Evolutionary conservation across 1,284 basidiomycete species (phyloP).

Genomic region (Peniophora sp.): DNA sequence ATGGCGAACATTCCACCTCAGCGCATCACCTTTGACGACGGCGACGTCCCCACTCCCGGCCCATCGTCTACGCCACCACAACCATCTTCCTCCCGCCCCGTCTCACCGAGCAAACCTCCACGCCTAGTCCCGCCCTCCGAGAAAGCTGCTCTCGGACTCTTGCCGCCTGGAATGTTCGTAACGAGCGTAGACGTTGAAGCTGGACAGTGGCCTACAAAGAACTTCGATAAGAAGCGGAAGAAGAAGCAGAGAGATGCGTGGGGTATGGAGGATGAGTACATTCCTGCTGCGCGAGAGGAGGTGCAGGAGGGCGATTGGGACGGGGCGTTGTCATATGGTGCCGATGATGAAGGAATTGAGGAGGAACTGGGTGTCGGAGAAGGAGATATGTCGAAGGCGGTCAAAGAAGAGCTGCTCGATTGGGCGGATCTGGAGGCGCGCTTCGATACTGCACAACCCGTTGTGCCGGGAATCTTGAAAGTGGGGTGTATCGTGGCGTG

Average conservation of each 20-base stretch:
- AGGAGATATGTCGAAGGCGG: conserved; percentile 1
- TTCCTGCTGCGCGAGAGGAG: conserved; percentile 12
- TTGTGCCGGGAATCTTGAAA: conserved; percentile 24
- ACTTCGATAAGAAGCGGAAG: conserved; percentile 14
- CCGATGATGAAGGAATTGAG: neutral
- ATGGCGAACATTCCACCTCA: conserved; percentile 37
- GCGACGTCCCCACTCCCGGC: conserved; percentile 10
- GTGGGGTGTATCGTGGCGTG: conserved; percentile 36
- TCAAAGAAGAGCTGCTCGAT: conserved; percentile 19
- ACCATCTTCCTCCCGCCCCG: conserved; percentile 1
- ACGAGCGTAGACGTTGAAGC: conserved; percentile 62
- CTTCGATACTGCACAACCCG: conserved; percentile 28
- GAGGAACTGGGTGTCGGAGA: too few relatives aligned
- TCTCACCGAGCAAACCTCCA: conserved; percentile 13
- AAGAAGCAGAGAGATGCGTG: conserved; percentile 17
- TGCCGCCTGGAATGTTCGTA: conserved; percentile 59
- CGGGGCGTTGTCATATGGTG: conserved; percentile 3
- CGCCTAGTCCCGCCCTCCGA: conserved; percentile 60
- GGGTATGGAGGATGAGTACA: conserved; percentile 12
- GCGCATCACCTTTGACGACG: conserved; percentile 51
- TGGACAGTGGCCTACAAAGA: conserved; percentile 19
- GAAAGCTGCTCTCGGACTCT: conserved; percentile 34
- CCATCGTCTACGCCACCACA: neutral
- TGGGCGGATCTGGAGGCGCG: conserved; percentile 30
- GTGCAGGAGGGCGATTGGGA: conserved; percentile 9